These are phyloP conservation scores for Termitomyces sp. DNA, from an alignment of 768 basidiomycete genomes.

Conservation along the genomic window DNA sequence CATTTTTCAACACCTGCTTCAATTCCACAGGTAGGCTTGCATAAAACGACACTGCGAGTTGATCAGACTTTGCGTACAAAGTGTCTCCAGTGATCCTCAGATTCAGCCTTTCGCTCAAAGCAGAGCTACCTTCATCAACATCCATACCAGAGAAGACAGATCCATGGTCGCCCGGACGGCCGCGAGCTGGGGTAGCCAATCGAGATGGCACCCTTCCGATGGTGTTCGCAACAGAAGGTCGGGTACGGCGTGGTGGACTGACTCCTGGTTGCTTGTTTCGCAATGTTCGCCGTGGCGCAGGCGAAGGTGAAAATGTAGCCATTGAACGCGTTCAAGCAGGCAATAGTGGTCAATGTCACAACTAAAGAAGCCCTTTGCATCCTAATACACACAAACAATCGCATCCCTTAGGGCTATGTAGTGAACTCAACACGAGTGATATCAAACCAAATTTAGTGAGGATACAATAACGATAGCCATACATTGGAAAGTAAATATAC, in stretches of 20 bases:
- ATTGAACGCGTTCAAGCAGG: slow-evolving; percentile 24
- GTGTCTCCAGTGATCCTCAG: slow-evolving; percentile 36
- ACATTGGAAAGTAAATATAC: slow-evolving; percentile 12
- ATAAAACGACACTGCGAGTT: slow-evolving; percentile 64
- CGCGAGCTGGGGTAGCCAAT: slow-evolving; percentile 36
- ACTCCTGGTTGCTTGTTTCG: slow-evolving; percentile 26
- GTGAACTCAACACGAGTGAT: no score
- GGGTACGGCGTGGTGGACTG: slow-evolving; percentile 26
- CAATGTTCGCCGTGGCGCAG: slow-evolving; percentile 54
- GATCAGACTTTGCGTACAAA: slow-evolving; percentile 70
- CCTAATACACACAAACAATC: slow-evolving; percentile 6
- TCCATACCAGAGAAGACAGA: slow-evolving; percentile 62
- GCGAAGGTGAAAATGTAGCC: slow-evolving; percentile 62
- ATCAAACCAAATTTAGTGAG: slow-evolving; percentile 8
- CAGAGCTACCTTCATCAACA: slow-evolving; percentile 50
- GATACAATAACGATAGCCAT: slow-evolving; percentile 14
- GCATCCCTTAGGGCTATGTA: no score
- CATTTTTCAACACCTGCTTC: slow-evolving; percentile 63
- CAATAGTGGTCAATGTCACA: neutral
- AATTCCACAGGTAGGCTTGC: slow-evolving; percentile 71
- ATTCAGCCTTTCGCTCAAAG: slow-evolving; percentile 31
- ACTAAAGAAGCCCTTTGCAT: neutral
- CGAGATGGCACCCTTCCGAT: slow-evolving; percentile 32
- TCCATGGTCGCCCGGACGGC: slow-evolving; percentile 30
- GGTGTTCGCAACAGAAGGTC: slow-evolving; percentile 17